Evolutionary conservation across 352 stramenopile genomes (phyloP).

Genomic region (Phytophthora pinifolia): DNA sequence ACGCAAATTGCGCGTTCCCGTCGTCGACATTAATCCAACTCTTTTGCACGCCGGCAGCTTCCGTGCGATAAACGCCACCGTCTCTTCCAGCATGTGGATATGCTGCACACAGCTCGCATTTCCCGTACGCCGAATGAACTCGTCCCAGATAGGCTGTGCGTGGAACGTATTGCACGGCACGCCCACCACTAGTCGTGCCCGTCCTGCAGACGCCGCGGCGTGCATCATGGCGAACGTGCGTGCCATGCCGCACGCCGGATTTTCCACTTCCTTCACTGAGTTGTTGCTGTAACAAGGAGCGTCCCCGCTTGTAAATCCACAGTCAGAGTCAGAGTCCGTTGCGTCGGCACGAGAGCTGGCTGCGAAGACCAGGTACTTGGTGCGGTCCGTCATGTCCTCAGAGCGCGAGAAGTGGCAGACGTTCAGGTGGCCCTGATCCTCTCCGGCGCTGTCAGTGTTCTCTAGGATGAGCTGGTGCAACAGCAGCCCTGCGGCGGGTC

Average conservation of each 20-base stretch:
- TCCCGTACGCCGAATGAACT: conserved; percentile 55
- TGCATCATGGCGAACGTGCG: conserved; percentile 76
- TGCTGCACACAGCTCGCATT: conserved; percentile 24
- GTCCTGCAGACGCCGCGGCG: conserved; percentile 33
- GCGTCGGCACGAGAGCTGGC: conserved; percentile 9
- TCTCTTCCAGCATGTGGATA: conserved; percentile 79
- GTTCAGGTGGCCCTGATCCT: conserved; percentile 66
- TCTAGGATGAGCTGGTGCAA: conserved; percentile 75
- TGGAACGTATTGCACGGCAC: conserved; percentile 83
- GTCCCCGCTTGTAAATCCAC: conserved; percentile 1
- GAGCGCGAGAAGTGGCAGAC: conserved; percentile 76
- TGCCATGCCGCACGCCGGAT: conserved; percentile 71
- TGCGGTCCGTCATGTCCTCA: conserved; percentile 75
- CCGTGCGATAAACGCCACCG: conserved; percentile 52
- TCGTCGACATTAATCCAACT: conserved; percentile 71
- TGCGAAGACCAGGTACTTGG: conserved; percentile 50
- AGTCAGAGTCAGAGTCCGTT: conserved; percentile 25
- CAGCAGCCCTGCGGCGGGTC: conserved; percentile 64
- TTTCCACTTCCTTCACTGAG: conserved; percentile 40
- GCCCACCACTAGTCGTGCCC: conserved; percentile 50
- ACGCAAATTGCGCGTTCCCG: conserved; percentile 55
- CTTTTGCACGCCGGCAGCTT: conserved; percentile 44
- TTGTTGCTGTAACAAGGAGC: background rate
- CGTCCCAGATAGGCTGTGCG: conserved; percentile 66
- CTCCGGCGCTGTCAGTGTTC: conserved; percentile 61